Base-by-base conservation (phyloP, 2,329 filamentous ascomycete genomes). In the Fusarium buharicum region DNA sequence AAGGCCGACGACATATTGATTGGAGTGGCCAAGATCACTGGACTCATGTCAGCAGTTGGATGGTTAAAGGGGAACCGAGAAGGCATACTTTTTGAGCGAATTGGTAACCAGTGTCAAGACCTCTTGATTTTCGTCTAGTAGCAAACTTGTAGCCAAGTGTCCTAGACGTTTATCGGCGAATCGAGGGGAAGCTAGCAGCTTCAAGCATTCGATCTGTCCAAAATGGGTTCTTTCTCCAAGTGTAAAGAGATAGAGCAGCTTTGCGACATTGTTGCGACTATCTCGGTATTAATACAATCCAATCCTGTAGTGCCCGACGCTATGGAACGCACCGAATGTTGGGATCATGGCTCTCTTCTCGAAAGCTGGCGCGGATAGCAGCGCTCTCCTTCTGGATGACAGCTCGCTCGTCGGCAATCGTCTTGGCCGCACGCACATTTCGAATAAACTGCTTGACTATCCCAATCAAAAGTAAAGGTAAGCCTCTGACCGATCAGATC, bases 381-480 rank as follows among this genome's bases (percentile, higher is more conserved):
- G 95, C 95, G 79, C 95, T 99, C 82, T 99, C 95, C 79, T 99
- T 99, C 74, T 98, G 95, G 64, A 99, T 96, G 53, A 99, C 95
- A 48, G 95, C 94, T 75, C 95, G 89, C 82, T 99, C 95, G 79
- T 99, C 95, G 76, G 96, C 96, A 75, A 99, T 97, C 31, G 95
- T 99, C 83, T 99, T 99, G 59, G 95, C 93, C 61, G 95, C 94
- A 76, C 95, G 92, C 75, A 99, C 95, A 80, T 97, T 98, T 76
- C 95, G 93, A 79, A 99, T 99, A 81, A 99, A 99, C 81, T 98
- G 95, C 82, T 99, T 99, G 77, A 99, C 95, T 98, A 74, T 57
- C 66, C 52, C 18, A 45, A 30, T 12, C 18, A 49, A 55, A 59
- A 49, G 9, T 43, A 22, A 22, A 51, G 40, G 31, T 45, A 58